These are phyloP conservation scores for Cercospora citrullina DNA, from an alignment of 2,329 filamentous ascomycete species.

Conservation along the genomic window DNA sequence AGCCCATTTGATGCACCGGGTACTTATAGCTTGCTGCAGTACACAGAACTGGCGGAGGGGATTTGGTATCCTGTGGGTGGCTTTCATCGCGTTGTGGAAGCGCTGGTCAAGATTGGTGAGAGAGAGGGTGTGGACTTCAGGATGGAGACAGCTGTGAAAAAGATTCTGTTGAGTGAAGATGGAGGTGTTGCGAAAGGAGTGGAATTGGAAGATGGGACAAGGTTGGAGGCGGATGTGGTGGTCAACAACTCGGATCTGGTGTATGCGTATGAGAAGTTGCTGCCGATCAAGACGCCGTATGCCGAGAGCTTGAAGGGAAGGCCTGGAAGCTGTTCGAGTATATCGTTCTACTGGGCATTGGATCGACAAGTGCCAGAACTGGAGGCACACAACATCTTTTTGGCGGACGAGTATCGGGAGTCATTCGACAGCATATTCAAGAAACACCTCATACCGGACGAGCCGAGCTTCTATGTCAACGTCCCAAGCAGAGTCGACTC, in stretches of 20 bases:
- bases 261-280: conserved; percentile 71
- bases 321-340: conserved; percentile 67
- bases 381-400: conserved; percentile 73
- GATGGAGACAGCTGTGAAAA: conserved; percentile 58
- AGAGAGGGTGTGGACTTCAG: conserved; percentile 63
- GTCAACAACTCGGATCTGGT: conserved; percentile 73
- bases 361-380: conserved; percentile 62
- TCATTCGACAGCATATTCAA: conserved; percentile 78
- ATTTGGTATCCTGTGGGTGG: conserved; percentile 75
- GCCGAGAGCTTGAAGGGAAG: conserved; percentile 50
- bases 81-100: conserved; percentile 64
- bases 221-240: conserved; percentile 64
- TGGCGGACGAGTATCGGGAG: conserved; percentile 69
- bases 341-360: conserved; percentile 76
- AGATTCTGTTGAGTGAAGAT: conserved; percentile 56
- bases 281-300: conserved; percentile 51
- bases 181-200: conserved; percentile 60
- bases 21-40: conserved; percentile 72
- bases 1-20: conserved; percentile 73
- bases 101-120: conserved; percentile 63
- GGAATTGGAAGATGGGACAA: conserved; percentile 57
- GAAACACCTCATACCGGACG: conserved; percentile 62
- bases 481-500: conserved; percentile 70
- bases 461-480: conserved; percentile 77
- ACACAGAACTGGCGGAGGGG: conserved; percentile 72